Evolutionary conservation across 108 stramenopile genomes (phyloP), one percentile per base, ranked within the genome.

Genomic region (Stephanodiscus minutulus): DNA sequence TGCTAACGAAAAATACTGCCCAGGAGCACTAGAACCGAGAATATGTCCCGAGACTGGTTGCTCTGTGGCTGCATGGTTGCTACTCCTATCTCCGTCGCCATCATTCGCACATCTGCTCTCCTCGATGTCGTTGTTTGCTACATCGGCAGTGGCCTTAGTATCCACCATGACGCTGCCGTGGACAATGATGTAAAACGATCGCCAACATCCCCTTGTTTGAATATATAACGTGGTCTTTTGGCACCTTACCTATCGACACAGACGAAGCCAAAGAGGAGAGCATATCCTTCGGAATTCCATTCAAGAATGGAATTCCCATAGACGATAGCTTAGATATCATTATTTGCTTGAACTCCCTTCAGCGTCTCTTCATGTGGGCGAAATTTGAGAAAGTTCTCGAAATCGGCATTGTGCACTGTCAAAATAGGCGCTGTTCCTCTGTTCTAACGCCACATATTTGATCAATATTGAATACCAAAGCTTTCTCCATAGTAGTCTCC

Each of bases 1-100:
- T 85, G 27, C 87, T 85, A 20, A 94, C 88, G 25, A 91, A 78
- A 92, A 94, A 81, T 94, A 91, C 60, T 94, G 90, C 27, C 92
- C 92, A 29, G 89, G 88, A 20, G 85, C 89, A 33, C 92, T 53
- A 13, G 87, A 87, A 18, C 91, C 92, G 55, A 94, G 60, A 82
- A 88, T 86, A 21, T 81, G 86, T 21, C 35, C 66, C 36, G 36
- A 7, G 20, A 5, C 29, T 20, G 29, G 7, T n/a, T 36, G 36
- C 5, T 63, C 54, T 5, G 35, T 35, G n/a, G n/a, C n/a, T n/a
- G n/a, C n/a, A n/a, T n/a, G n/a, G n/a, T n/a, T n/a, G n/a, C n/a
- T n/a, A n/a, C n/a, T n/a, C 1, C 3, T 27, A 22, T 13, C 73
- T 49, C 25, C 2, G 29, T 46, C 27, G 1, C 52, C 28, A 7